Evolutionary conservation across 2,329 filamentous ascomycete genomes (phyloP).

Genomic region (Periconia macrospinosa): DNA sequence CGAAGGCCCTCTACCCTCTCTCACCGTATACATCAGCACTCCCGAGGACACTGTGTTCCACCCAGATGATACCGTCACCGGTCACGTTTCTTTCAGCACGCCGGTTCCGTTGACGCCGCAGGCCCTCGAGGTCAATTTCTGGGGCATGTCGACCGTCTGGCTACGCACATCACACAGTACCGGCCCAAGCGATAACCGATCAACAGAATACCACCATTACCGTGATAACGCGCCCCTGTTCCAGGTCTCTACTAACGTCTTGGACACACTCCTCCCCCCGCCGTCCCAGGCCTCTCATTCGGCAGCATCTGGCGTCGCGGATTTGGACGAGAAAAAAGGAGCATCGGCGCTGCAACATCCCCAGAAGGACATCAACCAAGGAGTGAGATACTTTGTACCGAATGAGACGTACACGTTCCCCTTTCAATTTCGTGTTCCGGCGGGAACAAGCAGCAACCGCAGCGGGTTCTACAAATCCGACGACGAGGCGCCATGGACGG

Average conservation of each 20-base stretch:
- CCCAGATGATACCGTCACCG: constrained; percentile 22
- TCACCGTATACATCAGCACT: constrained; percentile 17
- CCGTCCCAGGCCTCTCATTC: background rate
- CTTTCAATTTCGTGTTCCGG: constrained; percentile 23
- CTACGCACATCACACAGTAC: constrained; percentile 8
- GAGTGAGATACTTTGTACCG: constrained; percentile 3
- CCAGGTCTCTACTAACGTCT: constrained; percentile 13
- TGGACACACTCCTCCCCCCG: background rate
- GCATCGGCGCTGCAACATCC: too few relatives aligned
- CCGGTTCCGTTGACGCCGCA: constrained; percentile 15
- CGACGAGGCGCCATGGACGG: constrained; percentile 13
- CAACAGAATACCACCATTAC: constrained; percentile 19
- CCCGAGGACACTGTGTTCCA: constrained; percentile 18
- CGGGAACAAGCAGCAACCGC: constrained; percentile 16
- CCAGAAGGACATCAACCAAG: background rate
- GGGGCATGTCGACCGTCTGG: constrained; percentile 24
- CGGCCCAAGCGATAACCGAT: background rate
- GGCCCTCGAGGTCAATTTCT: constrained; percentile 23
- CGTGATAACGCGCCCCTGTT: constrained; percentile 27
- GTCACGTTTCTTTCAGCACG: constrained; percentile 17
- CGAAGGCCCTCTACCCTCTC: constrained; percentile 14
- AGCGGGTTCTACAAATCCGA: constrained; percentile 19
- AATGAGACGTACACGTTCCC: constrained; percentile 20
- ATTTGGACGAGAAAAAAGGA: background rate
- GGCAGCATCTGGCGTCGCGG: too few relatives aligned